Evolutionary conservation across 768 basidiomycete genomes (phyloP).

Genomic region (Amanita muscaria): DNA sequence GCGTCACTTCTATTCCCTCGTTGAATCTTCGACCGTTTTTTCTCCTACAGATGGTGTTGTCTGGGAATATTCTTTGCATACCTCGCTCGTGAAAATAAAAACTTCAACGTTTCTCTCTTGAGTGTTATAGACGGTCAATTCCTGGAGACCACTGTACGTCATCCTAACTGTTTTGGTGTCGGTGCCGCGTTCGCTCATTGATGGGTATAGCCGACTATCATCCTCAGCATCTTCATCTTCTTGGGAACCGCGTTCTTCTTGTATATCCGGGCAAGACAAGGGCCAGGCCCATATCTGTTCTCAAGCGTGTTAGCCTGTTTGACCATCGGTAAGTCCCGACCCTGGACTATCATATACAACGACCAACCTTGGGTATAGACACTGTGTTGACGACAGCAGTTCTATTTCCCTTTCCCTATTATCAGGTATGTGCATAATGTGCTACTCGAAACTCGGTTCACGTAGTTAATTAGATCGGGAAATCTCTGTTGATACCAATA

Average conservation of each 20-base stretch:
- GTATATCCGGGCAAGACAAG: slow-evolving; percentile 49
- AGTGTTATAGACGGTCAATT: slow-evolving; percentile 43
- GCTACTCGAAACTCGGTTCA: background rate
- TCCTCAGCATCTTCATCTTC: slow-evolving; percentile 56
- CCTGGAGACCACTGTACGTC: slow-evolving; percentile 42
- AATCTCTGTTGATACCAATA: slow-evolving; percentile 46
- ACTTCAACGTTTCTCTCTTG: slow-evolving; percentile 27
- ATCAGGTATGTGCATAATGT: slow-evolving; percentile 27
- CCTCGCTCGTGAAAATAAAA: slow-evolving; percentile 39
- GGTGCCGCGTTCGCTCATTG: background rate
- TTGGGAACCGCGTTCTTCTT: slow-evolving; percentile 47
- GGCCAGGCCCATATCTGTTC: slow-evolving; percentile 56
- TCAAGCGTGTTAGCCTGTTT: slow-evolving; percentile 53
- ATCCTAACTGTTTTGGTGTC: slow-evolving; percentile 13
- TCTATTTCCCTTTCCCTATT: slow-evolving; percentile 60
- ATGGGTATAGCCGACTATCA: slow-evolving; percentile 40
- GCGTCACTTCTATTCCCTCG: slow-evolving; percentile 19
- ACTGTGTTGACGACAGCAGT: slow-evolving; percentile 48
- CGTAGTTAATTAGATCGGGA: slow-evolving; percentile 31
- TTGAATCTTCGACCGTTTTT: background rate
- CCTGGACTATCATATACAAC: background rate
- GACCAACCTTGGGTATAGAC: no score
- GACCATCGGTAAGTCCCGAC: slow-evolving; percentile 33
- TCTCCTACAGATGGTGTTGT: slow-evolving; percentile 47
- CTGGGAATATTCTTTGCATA: slow-evolving; percentile 57